Evolutionary conservation across 1,284 basidiomycete species (phyloP).

Genomic region (Lentinus polychrous): DNA sequence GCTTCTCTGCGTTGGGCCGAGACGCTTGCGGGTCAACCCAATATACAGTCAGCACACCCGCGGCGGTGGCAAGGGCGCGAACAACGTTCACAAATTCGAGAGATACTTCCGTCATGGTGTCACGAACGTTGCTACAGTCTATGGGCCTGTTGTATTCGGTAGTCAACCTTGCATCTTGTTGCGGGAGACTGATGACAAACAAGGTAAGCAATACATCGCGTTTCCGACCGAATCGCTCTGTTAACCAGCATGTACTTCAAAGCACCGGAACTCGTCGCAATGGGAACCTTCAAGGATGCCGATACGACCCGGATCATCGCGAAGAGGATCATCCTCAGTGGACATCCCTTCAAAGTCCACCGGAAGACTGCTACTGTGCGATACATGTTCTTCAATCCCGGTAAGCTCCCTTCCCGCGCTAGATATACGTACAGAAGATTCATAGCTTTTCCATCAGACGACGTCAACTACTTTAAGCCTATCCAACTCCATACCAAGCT

Average conservation of each 20-base stretch:
- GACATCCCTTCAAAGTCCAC: constrained; percentile 97
- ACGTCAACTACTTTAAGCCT: constrained; percentile 91
- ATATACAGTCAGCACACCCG: constrained; percentile 90
- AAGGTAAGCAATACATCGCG: constrained; percentile 41
- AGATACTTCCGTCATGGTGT: constrained; percentile 82
- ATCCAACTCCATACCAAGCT: constrained; percentile 92
- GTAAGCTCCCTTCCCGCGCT: constrained; percentile 30
- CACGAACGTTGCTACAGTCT: constrained; percentile 81
- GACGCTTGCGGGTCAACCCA: constrained; percentile 80
- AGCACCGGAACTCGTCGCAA: constrained; percentile 86
- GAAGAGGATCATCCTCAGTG: constrained; percentile 90
- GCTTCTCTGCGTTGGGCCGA: constrained; percentile 84
- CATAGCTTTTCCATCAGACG: constrained; percentile 42
- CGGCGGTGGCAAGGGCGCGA: constrained; percentile 84
- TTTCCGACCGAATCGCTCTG: background rate
- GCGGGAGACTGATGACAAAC: constrained; percentile 54
- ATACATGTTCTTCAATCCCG: constrained; percentile 97
- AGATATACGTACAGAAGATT: background rate
- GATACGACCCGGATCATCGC: constrained; percentile 90
- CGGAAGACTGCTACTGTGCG: constrained; percentile 96
- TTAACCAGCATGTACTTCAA: constrained; percentile 6
- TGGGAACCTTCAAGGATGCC: constrained; percentile 82
- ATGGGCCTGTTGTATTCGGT: constrained; percentile 88
- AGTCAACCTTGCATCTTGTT: constrained; percentile 75
- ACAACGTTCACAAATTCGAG: constrained; percentile 98